phyloP scores from a whole-genome alignment of 805 yeast species.

The Yarrowia hollandica region DNA sequence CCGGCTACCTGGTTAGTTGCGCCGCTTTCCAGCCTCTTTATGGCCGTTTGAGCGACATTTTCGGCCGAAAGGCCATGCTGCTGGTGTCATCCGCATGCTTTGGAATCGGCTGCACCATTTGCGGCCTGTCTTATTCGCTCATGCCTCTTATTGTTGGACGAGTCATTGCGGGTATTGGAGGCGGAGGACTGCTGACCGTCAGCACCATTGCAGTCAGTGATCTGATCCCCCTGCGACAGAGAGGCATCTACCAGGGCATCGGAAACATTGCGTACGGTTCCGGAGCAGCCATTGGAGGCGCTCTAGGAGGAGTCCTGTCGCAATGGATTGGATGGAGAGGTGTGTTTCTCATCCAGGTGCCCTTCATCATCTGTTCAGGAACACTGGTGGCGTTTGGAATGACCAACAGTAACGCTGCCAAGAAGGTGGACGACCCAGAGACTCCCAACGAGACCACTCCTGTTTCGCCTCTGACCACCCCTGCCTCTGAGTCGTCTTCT shows the following conservation, averaged over 20 bases:
- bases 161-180: conserved; percentile 83
- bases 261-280: conserved; percentile 73
- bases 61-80: conserved; percentile 45
- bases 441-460: not conserved
- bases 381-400: conserved; percentile 39
- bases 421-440: conserved; percentile 31
- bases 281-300: conserved; percentile 75
- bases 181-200: conserved; percentile 81
- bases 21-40: conserved; percentile 74
- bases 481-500: not conserved
- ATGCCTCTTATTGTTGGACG: conserved; percentile 66
- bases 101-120: conserved; percentile 50
- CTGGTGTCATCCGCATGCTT: conserved; percentile 47
- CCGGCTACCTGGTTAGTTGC: conserved; percentile 65
- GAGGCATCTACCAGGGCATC: conserved; percentile 83
- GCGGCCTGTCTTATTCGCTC: conserved; percentile 57
- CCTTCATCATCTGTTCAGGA: conserved; percentile 43
- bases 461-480: not conserved
- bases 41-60: conserved; percentile 67
- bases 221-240: conserved; percentile 67
- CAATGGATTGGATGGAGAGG: conserved; percentile 63
- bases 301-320: conserved; percentile 55
- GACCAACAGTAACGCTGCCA: conserved; percentile 29
- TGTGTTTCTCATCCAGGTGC: conserved; percentile 46
- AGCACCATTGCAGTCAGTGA: conserved; percentile 77